Evolutionary conservation across 2,329 filamentous ascomycete species (phyloP), one percentile per base, ranked within the genome.

Genomic region (Penicillium sp.): DNA sequence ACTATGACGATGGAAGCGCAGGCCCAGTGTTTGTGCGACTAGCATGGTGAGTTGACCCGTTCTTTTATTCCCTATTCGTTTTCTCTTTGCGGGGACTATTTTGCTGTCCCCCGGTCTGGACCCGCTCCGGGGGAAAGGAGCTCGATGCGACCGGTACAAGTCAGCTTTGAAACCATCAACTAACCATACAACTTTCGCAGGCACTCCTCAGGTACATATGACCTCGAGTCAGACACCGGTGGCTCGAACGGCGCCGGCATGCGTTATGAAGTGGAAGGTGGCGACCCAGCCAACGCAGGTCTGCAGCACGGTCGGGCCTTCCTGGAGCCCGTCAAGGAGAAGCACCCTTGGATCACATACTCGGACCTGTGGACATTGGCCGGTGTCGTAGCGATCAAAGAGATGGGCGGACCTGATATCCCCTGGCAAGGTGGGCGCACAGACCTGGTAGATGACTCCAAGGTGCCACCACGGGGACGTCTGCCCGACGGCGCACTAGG

Each of bases 161-260:
- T 25, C 26, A 13, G n/a, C n/a, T 33, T 13, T 37, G 11, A 16
- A 21, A 11, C 31, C 35, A 54, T 26, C 35, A 48, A 25, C 27
- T 54, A 55, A 63, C 27, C 64, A 50, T 19, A 43, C 43, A 42
- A 39, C 50, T 13, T 49, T 35, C 19, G 29, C 54, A 83, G 83
- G 83, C 86, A 88, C 73, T 82, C 82, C n/a, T 75, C 85, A 1
- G 85, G 86, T 27, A 88, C 85, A 5, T 88, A 88, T 70, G 82
- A 85, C 66, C 73, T 74, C 29, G 77, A 78, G 54, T 83, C 83
- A 54, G 81, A 85, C 66, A 88, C 85, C 0, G 86, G 86, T 35
- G 85, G 85, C 37, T 84, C 80, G 26, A 88, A 88, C 68, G 86
- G 86, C 58, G 85, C 86, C 0, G 85, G 85, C 19, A 88, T 88